Conservation (phyloP, 768 basidiomycete species). For the Lactarius quietus region DNA sequence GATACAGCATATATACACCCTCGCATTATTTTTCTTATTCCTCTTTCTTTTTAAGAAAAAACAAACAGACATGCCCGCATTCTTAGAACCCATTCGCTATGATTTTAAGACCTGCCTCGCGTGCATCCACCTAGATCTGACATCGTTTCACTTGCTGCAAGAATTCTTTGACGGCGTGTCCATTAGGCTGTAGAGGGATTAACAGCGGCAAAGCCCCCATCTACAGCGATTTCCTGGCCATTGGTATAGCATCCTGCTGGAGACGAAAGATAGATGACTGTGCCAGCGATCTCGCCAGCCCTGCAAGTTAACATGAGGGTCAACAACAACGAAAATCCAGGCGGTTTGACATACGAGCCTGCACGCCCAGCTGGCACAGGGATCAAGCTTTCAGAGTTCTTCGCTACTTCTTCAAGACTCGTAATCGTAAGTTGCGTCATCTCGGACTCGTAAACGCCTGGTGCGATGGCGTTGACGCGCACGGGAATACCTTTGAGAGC, state of each 20-base stretch:
- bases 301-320: slow-evolving; percentile 35
- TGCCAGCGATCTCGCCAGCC: slow-evolving; percentile 71
- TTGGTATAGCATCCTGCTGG: slow-evolving; percentile 70
- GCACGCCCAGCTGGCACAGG: slow-evolving; percentile 60
- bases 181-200: slow-evolving; percentile 54
- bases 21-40: no score
- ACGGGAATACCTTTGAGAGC: slow-evolving; percentile 64
- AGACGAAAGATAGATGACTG: slow-evolving; percentile 71
- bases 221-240: slow-evolving; percentile 74
- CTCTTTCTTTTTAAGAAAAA: no score
- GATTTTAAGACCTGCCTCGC: background rate
- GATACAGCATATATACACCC: no score
- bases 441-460: slow-evolving; percentile 73
- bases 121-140: background rate
- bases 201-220: slow-evolving; percentile 70
- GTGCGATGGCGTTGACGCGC: slow-evolving; percentile 69
- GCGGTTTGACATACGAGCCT: slow-evolving; percentile 55
- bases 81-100: no score
- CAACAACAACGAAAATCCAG: background rate
- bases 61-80: no score
- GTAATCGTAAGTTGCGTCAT: slow-evolving; percentile 58
- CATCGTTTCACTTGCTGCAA: no score
- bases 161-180: no score
- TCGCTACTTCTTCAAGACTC: slow-evolving; percentile 45
- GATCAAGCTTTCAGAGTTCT: slow-evolving; percentile 53